Base-by-base conservation (phyloP, 108 stramenopile genomes). In the Skeletonema grethae region DNA sequence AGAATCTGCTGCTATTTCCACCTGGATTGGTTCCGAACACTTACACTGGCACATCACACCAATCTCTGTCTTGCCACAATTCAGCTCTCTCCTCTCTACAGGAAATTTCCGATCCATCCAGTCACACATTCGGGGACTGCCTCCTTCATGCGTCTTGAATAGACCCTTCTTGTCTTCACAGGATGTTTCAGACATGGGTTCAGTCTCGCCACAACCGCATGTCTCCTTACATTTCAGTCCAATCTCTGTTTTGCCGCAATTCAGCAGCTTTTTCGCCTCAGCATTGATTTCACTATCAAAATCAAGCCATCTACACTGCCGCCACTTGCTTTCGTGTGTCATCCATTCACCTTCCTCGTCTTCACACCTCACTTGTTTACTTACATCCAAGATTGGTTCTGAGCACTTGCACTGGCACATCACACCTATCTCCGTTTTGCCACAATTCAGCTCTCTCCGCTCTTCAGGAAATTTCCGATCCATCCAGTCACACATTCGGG, bases 231-330 rank as follows among this genome's bases (percentile, higher is more conserved):
- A 79, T 32, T 67, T 71, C n/a, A 79, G 20, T 7, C 77, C 77
- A 43, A 79, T 72, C 57, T 79, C 70, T 34, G 77, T 79, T 8
- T 10, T 36, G 24, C 58, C 63, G 22, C 77, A 79, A 41, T 79
- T 79, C 22, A 79, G 43, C 15, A 43, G 61, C 70, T 66, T 62
- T 70, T 79, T 79, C 25, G 71, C 69, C 10, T 70, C 65, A 43
- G 62, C 18, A 22, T 22, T 53, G 7, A 53, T 53, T 53, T 53
- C 39, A 57, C 34, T 70, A 61, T 70, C 70, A 13, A 61, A 38
- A 30, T 71, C 72, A 61, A 79, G 67, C 77, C 77, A 79, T 1
- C 77, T 64, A 55, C 77, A 79, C 29, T 79, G 36, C 13, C 34
- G 39, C 20, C 3, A 22, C 2, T 53, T 53, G 22, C 22, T 24